Base-by-base conservation (phyloP, 2,329 filamentous ascomycete species). In the Zasmidium cellare region DNA sequence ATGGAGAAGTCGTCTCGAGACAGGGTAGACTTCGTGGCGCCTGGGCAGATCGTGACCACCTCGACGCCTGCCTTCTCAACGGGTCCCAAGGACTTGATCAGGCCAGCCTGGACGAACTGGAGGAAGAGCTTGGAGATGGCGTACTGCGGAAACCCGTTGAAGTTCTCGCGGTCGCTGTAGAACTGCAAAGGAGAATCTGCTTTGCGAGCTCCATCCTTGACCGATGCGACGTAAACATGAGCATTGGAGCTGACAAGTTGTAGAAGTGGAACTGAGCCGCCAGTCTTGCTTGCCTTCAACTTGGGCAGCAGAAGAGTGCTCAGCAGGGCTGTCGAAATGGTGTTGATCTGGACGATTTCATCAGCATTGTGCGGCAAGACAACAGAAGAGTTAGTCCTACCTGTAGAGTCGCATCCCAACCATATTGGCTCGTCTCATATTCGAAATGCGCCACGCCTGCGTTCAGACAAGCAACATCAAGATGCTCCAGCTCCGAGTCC, bases 251-350 rank as follows among this genome's bases (percentile, higher is more conserved):
- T 57, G 12, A 65, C 58, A 22, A 65, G n/a, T 55, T 64, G 57
- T 16, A 64, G 58, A 1, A 65, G 54, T 14, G 61, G 61, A n/a
- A 53, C 61, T 44, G 53, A 62, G 1, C 35, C 49, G 3, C 23
- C 24, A 9, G 24, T 57, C 23, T 56, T 60, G 48, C 53, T 51
- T 9, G 48, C 51, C 31, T 51, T 35, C 25, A 76, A 60, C 46
- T 73, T 72, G 2, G 75, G 75, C 23, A 77, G 70, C 9, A 87
- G 73, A 1, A 85, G 67, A 2, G 85, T 61, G 0, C 75, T 81
- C 6, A 87, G 71, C 1, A 86, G 73, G 6, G 78, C 75, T 1
- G 82, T 87, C 2, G 82, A 83, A 1, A 87, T 70, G 1, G 79
- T 75, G 65, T 87, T 86, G 62, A 85, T 80, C 28, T 31, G 28